A percentile compares a stretch with the other conserved stretches of the same genome.
phyloP scores from a whole-genome alignment of 768 basidiomycete species.

The Mycena alexandri region DNA sequence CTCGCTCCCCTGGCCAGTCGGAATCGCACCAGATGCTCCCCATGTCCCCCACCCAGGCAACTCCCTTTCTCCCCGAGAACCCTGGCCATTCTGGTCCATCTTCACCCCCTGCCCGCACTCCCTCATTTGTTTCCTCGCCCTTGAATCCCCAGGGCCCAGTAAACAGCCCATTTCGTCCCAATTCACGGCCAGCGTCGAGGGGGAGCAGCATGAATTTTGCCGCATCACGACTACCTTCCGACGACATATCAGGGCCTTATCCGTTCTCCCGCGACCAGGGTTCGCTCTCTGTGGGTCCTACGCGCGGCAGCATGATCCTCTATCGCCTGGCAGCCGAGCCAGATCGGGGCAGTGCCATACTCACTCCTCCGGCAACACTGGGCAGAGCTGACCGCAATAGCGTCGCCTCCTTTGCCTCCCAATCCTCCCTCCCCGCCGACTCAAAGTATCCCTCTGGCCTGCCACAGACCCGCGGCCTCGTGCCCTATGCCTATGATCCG shows the following conservation, averaged over 20 bases:
- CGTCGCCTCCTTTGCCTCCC: conserved; percentile 52
- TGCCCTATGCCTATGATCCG: conserved; percentile 83
- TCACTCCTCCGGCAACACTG: conserved; percentile 51
- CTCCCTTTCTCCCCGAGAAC: conserved; percentile 46
- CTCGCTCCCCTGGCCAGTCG: conserved; percentile 26
- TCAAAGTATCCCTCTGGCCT: conserved; percentile 73
- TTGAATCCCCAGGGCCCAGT: conserved; percentile 58
- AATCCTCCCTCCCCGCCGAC: conserved; percentile 67
- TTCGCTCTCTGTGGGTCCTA: conserved; percentile 17
- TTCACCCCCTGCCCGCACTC: conserved; percentile 41
- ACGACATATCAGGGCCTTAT: conserved; percentile 59
- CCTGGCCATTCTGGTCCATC: conserved; percentile 15
- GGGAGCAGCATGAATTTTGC: conserved; percentile 46
- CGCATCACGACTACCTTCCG: conserved; percentile 50
- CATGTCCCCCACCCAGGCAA: conserved; percentile 31
- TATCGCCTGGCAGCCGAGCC: conserved; percentile 68
- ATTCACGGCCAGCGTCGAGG: conserved; percentile 55
- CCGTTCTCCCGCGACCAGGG: conserved; percentile 50
- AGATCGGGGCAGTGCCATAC: conserved; percentile 40
- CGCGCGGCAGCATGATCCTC: conserved; percentile 72
- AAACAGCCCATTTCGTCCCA: conserved; percentile 34
- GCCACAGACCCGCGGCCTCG: conserved; percentile 53
- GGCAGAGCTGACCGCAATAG: conserved; percentile 45
- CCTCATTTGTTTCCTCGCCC: conserved; percentile 63
- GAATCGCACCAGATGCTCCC: conserved; percentile 40